Percentiles rank a stretch among this genome's conserved stretches.
Evolutionary conservation across 371 early-diverging fungal species (phyloP).

Genomic region (Blastocladiella emersonii): DNA sequence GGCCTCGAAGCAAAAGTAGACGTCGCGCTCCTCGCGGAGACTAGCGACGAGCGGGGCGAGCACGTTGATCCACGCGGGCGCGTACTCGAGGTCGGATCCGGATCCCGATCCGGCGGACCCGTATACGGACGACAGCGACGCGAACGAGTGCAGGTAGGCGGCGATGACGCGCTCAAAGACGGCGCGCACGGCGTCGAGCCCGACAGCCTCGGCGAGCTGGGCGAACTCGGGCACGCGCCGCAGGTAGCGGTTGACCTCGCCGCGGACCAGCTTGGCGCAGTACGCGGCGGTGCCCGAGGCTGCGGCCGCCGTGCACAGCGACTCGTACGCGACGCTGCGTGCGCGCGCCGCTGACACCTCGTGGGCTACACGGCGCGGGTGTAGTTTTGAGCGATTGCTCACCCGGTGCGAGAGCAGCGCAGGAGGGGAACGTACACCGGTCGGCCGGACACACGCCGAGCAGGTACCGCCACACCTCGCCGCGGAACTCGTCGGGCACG

Average conservation of each 20-base stretch:
- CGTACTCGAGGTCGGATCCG: slow-evolving; percentile 55
- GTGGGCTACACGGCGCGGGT: slow-evolving; percentile 31
- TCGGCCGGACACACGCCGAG: slow-evolving; percentile 75
- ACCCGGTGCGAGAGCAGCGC: neutral
- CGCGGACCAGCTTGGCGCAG: slow-evolving; percentile 64
- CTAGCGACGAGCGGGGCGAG: slow-evolving; percentile 74
- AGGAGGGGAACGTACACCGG: slow-evolving; percentile 43
- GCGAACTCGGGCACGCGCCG: slow-evolving; percentile 28
- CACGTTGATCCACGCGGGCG: slow-evolving; percentile 54
- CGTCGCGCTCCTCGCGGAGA: slow-evolving; percentile 58
- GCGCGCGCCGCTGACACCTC: slow-evolving; percentile 53
- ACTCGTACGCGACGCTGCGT: slow-evolving; percentile 51
- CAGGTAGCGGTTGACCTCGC: slow-evolving; percentile 64
- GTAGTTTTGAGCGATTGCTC: neutral
- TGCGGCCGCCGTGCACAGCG: slow-evolving; percentile 45
- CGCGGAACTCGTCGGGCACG: slow-evolving; percentile 69
- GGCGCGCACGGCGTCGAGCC: slow-evolving; percentile 17
- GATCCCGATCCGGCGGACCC: too few relatives aligned
- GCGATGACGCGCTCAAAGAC: slow-evolving; percentile 67
- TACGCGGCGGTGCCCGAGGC: slow-evolving; percentile 35
- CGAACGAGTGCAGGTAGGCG: slow-evolving; percentile 55
- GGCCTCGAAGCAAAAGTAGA: slow-evolving; percentile 65
- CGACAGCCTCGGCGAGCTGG: neutral
- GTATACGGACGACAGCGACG: too few relatives aligned
- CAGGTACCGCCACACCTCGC: slow-evolving; percentile 81